These are phyloP conservation scores for Zychaea mexicana DNA, from an alignment of 371 early-diverging fungal species.

Conservation along the genomic window DNA sequence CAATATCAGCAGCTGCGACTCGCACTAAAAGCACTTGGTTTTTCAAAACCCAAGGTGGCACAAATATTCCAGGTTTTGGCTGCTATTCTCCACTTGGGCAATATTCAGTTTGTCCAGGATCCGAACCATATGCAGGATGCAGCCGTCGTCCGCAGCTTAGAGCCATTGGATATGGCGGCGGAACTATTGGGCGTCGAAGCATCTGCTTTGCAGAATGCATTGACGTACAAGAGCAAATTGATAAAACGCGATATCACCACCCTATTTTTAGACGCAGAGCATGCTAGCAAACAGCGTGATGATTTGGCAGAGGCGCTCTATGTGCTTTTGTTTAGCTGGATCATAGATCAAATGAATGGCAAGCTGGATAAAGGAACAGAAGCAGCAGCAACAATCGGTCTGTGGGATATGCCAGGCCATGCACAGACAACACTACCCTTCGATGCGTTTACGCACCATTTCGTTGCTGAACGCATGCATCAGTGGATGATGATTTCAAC, in stretches of 20 bases:
- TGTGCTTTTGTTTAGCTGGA: conserved; percentile 79
- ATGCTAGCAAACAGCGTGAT: conserved; percentile 76
- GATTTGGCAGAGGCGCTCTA: conserved; percentile 78
- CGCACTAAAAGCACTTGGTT: conserved; percentile 78
- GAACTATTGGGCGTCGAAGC: conserved; percentile 84
- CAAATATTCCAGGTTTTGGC: conserved; percentile 86
- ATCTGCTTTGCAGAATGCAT: conserved; percentile 68
- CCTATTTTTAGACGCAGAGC: conserved; percentile 75
- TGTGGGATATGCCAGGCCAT: conserved; percentile 68
- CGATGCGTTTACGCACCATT: conserved; percentile 77
- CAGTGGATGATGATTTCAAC: conserved; percentile 57
- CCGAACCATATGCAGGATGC: conserved; percentile 66
- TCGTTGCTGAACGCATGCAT: conserved; percentile 80
- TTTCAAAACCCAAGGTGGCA: conserved; percentile 71
- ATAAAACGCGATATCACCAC: conserved; percentile 85
- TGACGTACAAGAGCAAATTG: conserved; percentile 81
- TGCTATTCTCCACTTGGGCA: conserved; percentile 89
- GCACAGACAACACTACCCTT: conserved; percentile 32
- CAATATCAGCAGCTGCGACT: conserved; percentile 57
- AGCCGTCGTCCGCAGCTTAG: conserved; percentile 69
- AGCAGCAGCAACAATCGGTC: conserved; percentile 65
- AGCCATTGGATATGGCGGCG: conserved; percentile 72
- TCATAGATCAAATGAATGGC: conserved; percentile 84
- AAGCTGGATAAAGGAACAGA: conserved; percentile 60
- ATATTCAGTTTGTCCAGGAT: conserved; percentile 78